A percentile compares a stretch with the other conserved stretches of the same genome.
phyloP scores from a whole-genome alignment of 768 basidiomycete genomes.

The Russula dissimulans region DNA sequence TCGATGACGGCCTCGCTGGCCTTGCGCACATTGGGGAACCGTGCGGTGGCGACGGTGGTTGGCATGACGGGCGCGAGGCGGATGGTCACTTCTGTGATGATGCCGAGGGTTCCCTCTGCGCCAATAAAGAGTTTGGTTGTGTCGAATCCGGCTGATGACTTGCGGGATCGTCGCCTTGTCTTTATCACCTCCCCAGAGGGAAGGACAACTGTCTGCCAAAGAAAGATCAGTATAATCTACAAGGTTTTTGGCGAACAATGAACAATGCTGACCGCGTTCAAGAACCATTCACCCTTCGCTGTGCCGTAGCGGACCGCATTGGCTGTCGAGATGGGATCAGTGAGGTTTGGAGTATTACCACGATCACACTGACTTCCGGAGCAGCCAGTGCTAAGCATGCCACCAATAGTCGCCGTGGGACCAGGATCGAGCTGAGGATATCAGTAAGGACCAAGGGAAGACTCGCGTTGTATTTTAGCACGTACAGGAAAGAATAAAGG shows the following conservation, averaged over 20 bases:
- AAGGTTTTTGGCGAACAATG: background rate
- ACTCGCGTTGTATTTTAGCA: background rate
- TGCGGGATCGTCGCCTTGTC: slow-evolving; percentile 67
- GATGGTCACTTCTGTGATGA: slow-evolving; percentile 84
- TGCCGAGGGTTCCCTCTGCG: slow-evolving; percentile 74
- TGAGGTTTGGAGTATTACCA: background rate
- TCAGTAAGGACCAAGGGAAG: background rate
- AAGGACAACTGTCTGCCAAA: slow-evolving; percentile 70
- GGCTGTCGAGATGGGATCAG: slow-evolving; percentile 30
- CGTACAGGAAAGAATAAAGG: slow-evolving; percentile 75
- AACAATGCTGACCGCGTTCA: slow-evolving; percentile 54
- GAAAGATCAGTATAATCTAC: background rate
- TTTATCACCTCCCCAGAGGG: slow-evolving; percentile 88
- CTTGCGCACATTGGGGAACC: slow-evolving; percentile 65
- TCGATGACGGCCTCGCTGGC: slow-evolving; percentile 72
- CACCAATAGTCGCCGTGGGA: slow-evolving; percentile 75
- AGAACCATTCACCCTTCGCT: slow-evolving; percentile 84
- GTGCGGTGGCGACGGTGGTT: slow-evolving; percentile 73
- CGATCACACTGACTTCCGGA: slow-evolving; percentile 52
- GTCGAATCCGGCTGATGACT: slow-evolving; percentile 85
- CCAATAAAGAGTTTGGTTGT: slow-evolving; percentile 81
- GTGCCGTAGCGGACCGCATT: slow-evolving; percentile 85
- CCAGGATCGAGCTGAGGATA: slow-evolving; percentile 56
- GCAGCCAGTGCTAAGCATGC: slow-evolving; percentile 82
- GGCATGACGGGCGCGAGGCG: slow-evolving; percentile 74